Conservation (phyloP, 2,329 filamentous ascomycete genomes). For the Claviceps spartinae region DNA sequence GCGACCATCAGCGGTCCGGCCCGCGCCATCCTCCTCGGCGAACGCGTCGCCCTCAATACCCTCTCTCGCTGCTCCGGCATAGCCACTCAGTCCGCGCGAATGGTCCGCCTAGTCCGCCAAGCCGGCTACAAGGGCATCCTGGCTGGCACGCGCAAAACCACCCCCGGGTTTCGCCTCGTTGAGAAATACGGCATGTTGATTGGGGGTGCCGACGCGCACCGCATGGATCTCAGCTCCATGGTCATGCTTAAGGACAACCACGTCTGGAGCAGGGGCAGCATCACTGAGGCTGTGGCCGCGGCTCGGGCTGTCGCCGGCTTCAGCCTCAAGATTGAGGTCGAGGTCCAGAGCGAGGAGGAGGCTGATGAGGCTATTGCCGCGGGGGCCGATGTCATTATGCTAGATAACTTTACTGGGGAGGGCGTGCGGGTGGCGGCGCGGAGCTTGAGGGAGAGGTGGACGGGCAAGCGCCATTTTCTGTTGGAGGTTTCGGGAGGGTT, state of each 20-base stretch:
- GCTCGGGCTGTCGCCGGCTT: conserved; percentile 80
- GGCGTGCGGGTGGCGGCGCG: conserved; percentile 62
- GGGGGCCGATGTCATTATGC: conserved; percentile 90
- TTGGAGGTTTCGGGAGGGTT: conserved; percentile 89
- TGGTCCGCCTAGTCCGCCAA: conserved; percentile 41
- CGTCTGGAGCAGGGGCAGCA: conserved; percentile 80
- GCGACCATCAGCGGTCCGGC: conserved; percentile 81
- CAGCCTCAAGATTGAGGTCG: conserved; percentile 87
- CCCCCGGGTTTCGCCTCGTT: conserved; percentile 84
- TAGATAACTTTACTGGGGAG: conserved; percentile 84
- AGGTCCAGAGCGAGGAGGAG: conserved; percentile 77
- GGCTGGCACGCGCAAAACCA: conserved; percentile 95
- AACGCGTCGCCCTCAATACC: conserved; percentile 83
- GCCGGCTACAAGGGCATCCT: conserved; percentile 71
- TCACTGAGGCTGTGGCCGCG: conserved; percentile 70
- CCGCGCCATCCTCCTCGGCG: conserved; percentile 69
- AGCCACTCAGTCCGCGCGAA: conserved; percentile 51
- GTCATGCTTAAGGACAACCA: conserved; percentile 99
- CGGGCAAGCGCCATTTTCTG: conserved; percentile 57
- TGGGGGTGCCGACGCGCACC: conserved; percentile 80
- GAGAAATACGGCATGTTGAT: conserved; percentile 98
- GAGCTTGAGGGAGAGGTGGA: conserved; percentile 69
- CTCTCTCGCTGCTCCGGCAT: conserved; percentile 85
- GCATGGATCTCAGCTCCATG: conserved; percentile 87
- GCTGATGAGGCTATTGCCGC: conserved; percentile 84